A percentile compares a stretch with the other conserved stretches of the same genome.
These are phyloP conservation scores for Rhodomyrtus psidioides DNA, from an alignment of 441 rosid species.

Conservation along the genomic window DNA sequence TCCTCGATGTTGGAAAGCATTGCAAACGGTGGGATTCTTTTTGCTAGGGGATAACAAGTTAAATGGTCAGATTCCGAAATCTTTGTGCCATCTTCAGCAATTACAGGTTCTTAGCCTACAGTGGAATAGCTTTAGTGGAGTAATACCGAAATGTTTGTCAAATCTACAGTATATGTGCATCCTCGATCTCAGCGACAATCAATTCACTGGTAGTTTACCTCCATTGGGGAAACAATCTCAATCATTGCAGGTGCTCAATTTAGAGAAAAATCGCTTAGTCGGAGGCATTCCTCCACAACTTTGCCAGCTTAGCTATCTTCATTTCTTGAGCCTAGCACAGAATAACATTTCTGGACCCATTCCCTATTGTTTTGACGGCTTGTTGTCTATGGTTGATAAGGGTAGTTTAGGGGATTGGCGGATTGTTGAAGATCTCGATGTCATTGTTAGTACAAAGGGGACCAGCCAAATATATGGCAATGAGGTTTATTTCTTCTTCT, in stretches of 20 bases:
- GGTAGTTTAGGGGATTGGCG: constrained; percentile 6
- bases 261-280: neutral
- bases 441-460: constrained; percentile 29
- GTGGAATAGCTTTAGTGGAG: neutral
- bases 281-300: constrained; percentile 23
- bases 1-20: constrained; percentile 37
- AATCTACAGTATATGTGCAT: rapidly evolving
- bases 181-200: neutral
- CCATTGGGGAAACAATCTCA: rapidly evolving
- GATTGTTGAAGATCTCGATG: constrained; percentile 19
- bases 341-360: constrained; percentile 34
- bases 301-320: constrained; percentile 25
- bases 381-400: neutral
- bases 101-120: neutral
- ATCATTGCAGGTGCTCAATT: rapidly evolving
- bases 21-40: constrained; percentile 24
- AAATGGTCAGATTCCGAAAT: neutral
- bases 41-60: neutral
- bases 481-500: constrained; percentile 6
- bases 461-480: constrained; percentile 4
- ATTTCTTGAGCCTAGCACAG: constrained; percentile 29
- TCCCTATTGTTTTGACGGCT: constrained; percentile 38
- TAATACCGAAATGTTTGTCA: neutral
- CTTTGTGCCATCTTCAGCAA: too few species aligned
- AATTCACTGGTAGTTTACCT: neutral